Evolutionary conservation across 805 yeast genomes (phyloP).

Genomic region (Ogataea siamensis): DNA sequence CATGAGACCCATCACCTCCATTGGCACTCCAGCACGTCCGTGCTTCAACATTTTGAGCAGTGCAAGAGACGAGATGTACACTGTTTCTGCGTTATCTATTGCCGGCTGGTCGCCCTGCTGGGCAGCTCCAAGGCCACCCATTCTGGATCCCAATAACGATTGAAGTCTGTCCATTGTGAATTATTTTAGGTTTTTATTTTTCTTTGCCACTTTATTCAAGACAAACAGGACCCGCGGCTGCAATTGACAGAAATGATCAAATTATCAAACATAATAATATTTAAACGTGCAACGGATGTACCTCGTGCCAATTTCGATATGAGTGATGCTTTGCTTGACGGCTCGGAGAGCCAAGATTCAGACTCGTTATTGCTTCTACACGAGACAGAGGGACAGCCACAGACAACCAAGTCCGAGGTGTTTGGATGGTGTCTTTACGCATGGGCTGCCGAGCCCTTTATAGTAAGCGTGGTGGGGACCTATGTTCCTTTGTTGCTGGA

Average conservation of each 20-base stretch:
- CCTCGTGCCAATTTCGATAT: neutral
- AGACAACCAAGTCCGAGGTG: slow-evolving; percentile 43
- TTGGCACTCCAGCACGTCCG: slow-evolving; percentile 87
- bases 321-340: slow-evolving; percentile 3
- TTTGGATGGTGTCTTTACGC: slow-evolving; percentile 69
- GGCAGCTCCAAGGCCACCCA: slow-evolving; percentile 34
- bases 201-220: slow-evolving; percentile 10
- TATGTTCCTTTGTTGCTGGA: slow-evolving; percentile 72
- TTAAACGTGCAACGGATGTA: neutral
- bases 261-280: neutral
- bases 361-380: neutral
- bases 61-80: slow-evolving; percentile 93
- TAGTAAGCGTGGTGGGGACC: slow-evolving; percentile 76
- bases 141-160: slow-evolving; percentile 33
- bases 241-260: slow-evolving; percentile 3
- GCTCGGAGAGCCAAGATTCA: neutral
- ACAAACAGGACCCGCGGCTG: neutral
- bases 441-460: slow-evolving; percentile 79
- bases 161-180: slow-evolving; percentile 34
- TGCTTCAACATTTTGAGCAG: slow-evolving; percentile 94
- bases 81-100: slow-evolving; percentile 94
- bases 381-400: slow-evolving; percentile 12
- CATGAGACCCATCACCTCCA: slow-evolving; percentile 95
- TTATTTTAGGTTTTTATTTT: slow-evolving; percentile 4
- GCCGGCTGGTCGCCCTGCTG: slow-evolving; percentile 64